Percentiles rank a stretch among this genome's conserved stretches.
These are phyloP conservation scores for Physcomitrellopsis africana DNA, from an alignment of 225 moss, liverwort and hornwort genomes.

Conservation along the genomic window DNA sequence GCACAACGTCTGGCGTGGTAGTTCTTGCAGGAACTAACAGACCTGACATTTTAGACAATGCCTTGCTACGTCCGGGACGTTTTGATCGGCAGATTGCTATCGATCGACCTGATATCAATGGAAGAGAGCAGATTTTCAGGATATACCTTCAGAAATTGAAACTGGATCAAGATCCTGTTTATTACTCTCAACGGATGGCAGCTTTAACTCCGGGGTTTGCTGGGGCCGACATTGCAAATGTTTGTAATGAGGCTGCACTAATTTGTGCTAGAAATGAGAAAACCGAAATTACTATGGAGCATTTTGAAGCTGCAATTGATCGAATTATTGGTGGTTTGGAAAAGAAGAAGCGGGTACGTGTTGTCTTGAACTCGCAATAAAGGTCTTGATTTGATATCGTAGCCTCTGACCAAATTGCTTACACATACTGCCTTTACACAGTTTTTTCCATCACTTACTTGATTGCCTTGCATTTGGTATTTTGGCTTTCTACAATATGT, in stretches of 20 bases:
- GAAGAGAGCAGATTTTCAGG: conserved; percentile 32
- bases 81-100: conserved; percentile 45
- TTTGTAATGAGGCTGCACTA: conserved; percentile 43
- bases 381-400: background rate
- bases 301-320: conserved; percentile 53
- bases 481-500: background rate
- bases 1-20: conserved; percentile 78
- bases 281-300: conserved; percentile 37
- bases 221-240: conserved; percentile 46
- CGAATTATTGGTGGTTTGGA: conserved; percentile 82
- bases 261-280: conserved; percentile 36
- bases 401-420: background rate
- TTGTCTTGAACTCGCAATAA: background rate
- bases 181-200: conserved; percentile 71
- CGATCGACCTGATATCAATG: conserved; percentile 40
- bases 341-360: conserved; percentile 91
- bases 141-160: conserved; percentile 70
- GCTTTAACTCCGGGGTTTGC: conserved; percentile 53
- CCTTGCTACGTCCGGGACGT: conserved; percentile 32
- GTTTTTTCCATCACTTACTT: background rate
- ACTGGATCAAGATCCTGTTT: conserved; percentile 62
- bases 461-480: background rate
- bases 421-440: background rate
- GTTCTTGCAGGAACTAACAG: conserved; percentile 50
- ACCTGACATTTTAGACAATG: conserved; percentile 43